Base-by-base conservation (phyloP, 805 yeast species). In the Monosporozyma aerobia region DNA sequence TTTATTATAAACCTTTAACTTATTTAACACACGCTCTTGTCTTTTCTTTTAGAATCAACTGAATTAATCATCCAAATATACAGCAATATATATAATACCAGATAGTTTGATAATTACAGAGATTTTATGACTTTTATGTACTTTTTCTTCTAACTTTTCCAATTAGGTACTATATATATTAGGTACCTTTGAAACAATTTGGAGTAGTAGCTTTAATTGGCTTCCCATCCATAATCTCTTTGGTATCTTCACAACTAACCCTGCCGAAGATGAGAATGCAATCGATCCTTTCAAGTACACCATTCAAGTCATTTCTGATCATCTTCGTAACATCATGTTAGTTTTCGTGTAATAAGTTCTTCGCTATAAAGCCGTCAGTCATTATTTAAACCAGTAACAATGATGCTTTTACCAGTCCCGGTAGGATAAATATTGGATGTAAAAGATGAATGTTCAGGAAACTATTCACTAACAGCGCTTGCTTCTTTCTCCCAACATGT, bases 371-470 rank as follows among this genome's bases (percentile, higher is more conserved):
- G 19, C 19, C 19, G 19, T 19, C 19, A 19, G 19, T 19, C 77
- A 10, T 73, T 58, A 48, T 69, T 72, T 19, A 67, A 66, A 51
- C 77, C 77, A 5, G 77, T 73, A 9, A 73, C 69, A 27, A 71
- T 54, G 11, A 72, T 72, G 13, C 62, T 64, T 55, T 69, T 72
- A 6, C 67, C 72, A 2, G 69, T 63, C 46, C 73, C 56, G 49
- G 67, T 66, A 10, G 76, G 77, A 51, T 69, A 70, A 25, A 64
- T 58, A 1, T 61, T 55, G 14, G 70, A 70, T n/a, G 61, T 48
- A 49, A 55, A 69, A 2, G 53, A 46, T 9, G 73, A 72, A 30
- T 53, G 40, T 54, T 54, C n/a, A 69, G 69, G 47, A 59, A 54
- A 9, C 19, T 59, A 53, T 10, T 63, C 64, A 44, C 58, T 57